Percentiles rank a stretch among this genome's conserved stretches.
phyloP scores from a whole-genome alignment of 108 stramenopile species.

The Cyclotella choctawhatcheeana region DNA sequence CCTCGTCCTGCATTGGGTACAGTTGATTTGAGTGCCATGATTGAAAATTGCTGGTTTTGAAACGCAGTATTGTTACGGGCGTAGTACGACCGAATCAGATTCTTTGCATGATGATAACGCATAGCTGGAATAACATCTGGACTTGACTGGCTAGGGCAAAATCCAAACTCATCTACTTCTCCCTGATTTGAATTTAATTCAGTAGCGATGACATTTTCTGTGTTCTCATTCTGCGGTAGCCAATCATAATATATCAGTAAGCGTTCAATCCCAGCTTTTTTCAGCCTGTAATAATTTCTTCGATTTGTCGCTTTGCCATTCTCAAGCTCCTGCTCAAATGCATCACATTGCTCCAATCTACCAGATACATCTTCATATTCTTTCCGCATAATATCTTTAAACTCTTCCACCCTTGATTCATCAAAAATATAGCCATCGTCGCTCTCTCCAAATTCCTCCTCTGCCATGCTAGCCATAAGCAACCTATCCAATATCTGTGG shows the following conservation, averaged over 20 bases:
- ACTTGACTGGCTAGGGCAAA: slow-evolving; percentile 38
- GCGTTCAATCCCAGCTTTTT: slow-evolving; percentile 60
- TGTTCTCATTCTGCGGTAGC: slow-evolving; percentile 11
- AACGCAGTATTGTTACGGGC: slow-evolving; percentile 44
- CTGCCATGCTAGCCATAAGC: slow-evolving; percentile 54
- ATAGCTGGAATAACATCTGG: slow-evolving; percentile 54
- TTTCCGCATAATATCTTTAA: slow-evolving; percentile 27
- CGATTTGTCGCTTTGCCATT: slow-evolving; percentile 25
- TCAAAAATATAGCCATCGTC: slow-evolving; percentile 33
- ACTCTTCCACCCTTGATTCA: slow-evolving; percentile 26
- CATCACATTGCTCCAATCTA: slow-evolving; percentile 15
- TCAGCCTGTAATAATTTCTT: slow-evolving; percentile 55
- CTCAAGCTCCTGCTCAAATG: neutral
- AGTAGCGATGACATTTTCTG: neutral
- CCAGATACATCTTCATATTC: slow-evolving; percentile 28
- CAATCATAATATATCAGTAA: slow-evolving; percentile 49
- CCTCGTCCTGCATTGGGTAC: slow-evolving; percentile 82
- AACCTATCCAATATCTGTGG: slow-evolving; percentile 64
- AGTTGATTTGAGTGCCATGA: slow-evolving; percentile 66
- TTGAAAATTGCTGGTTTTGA: slow-evolving; percentile 26
- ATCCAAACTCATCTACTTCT: slow-evolving; percentile 60
- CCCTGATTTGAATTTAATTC: slow-evolving; percentile 13
- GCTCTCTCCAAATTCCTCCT: slow-evolving; percentile 46
- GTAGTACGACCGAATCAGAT: slow-evolving; percentile 65
- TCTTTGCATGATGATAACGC: slow-evolving; percentile 76